Evolutionary conservation across 257 asterid genomes (phyloP), one percentile per base, ranked within the genome.

Genomic region (Lycium ferocissimum): DNA sequence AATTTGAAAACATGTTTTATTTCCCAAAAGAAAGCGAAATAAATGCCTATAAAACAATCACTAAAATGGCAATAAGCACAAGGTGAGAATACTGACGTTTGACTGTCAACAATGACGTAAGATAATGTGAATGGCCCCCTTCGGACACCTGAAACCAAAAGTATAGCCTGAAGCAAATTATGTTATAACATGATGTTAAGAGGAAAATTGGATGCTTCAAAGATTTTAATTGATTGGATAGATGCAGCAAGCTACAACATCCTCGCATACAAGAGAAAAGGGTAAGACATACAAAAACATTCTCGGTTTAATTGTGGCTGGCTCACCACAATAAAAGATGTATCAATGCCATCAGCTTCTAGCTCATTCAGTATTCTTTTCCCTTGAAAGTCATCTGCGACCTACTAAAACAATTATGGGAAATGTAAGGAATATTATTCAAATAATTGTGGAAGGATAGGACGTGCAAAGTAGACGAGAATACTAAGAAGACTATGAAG

Each of bases 331-430:
- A 94, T 59, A 88, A 89, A 94, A 54, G 99, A 94, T 9, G 97
- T 88, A 92, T 95, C 94, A 2, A 96, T 93, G 18, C 98, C 98
- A 87, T 96, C 99, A 63, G 92, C 93, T 85, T 90, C 91, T 80
- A 96, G 93, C 87, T 96, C 99, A 84, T 91, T 94, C 88, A 96
- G 69, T 86, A 96, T 90, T 76, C 93, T 94, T 88, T 91, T 96
- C 76, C 99, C 99, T 89, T 94, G 99, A 84, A 94, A 87, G 88
- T 96, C 99, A 89, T 92, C 91, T 82, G 98, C 98, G 85, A 96
- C 96, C 99, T 96, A 88, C 13, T 69, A 40, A 80, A 75, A 49
- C 81, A 75, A 49, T n/a, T n/a, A n/a, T 57, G 5, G 8, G 9
- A 61, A 61, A 66, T 65, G 10, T 26, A 13, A 7, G 14, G 9